These are phyloP conservation scores for Chlorella sp. DNA, from an alignment of 139 green algal species.

Conservation along the genomic window DNA sequence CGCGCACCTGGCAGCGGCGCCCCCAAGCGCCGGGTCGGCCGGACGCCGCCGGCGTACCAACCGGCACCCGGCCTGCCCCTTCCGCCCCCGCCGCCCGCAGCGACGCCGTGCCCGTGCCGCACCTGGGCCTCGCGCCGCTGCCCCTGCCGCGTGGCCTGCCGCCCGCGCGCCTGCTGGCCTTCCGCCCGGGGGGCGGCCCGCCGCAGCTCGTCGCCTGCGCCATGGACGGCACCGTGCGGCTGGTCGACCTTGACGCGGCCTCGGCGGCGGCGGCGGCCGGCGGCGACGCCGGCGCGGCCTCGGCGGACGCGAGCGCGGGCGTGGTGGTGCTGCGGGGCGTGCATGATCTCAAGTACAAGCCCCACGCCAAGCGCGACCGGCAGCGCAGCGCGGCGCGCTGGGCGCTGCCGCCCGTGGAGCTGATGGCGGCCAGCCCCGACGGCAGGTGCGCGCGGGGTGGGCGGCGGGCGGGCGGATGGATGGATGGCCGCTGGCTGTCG, in stretches of 20 bases:
- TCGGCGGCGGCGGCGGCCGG: not conserved
- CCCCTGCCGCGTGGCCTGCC: slow-evolving; percentile 27
- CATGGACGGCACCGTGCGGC: slow-evolving; percentile 20
- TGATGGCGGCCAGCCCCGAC: slow-evolving; percentile 24
- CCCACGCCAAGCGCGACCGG: slow-evolving; percentile 16
- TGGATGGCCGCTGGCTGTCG: too few relatives aligned
- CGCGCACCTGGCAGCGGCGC: too few relatives aligned
- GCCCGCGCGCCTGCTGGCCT: slow-evolving; percentile 29
- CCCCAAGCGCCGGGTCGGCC: too few relatives aligned
- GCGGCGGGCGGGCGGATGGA: too few relatives aligned
- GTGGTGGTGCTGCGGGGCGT: slow-evolving; percentile 19
- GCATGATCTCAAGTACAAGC: slow-evolving; percentile 41
- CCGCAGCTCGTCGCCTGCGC: slow-evolving; percentile 4
- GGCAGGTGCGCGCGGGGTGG: slow-evolving; percentile 12
- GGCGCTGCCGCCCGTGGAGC: slow-evolving; percentile 26
- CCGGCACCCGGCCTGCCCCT: too few relatives aligned
- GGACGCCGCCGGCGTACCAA: too few relatives aligned
- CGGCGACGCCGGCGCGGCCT: not conserved
- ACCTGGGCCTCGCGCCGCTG: slow-evolving; percentile 17
- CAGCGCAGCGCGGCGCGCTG: slow-evolving; percentile 18
- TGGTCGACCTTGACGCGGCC: not conserved
- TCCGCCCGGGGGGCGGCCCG: slow-evolving; percentile 7
- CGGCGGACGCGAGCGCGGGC: not conserved
- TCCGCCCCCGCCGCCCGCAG: too few relatives aligned
- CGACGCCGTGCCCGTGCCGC: not conserved